These are phyloP conservation scores for Cladophialophora immunda DNA, from an alignment of 2,329 filamentous ascomycete genomes.

Conservation along the genomic window DNA sequence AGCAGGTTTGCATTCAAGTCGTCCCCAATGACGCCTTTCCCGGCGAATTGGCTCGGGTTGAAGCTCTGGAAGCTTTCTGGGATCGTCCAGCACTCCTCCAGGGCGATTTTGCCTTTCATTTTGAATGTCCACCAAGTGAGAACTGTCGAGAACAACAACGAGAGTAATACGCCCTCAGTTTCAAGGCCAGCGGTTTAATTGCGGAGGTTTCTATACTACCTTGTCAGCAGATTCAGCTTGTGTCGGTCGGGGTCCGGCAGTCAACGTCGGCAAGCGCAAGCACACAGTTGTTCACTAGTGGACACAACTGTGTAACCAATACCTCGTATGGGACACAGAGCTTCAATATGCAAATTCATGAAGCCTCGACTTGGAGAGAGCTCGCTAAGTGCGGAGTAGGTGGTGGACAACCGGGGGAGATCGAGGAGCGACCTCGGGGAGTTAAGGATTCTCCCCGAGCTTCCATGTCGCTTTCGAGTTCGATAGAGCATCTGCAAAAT, in stretches of 20 bases:
- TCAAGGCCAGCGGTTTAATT: neutral
- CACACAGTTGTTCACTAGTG: neutral
- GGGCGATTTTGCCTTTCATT: slow-evolving; percentile 29
- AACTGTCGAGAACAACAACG: neutral
- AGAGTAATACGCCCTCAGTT: neutral
- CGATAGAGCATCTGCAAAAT: neutral
- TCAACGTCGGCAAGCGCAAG: neutral
- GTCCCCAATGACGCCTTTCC: slow-evolving; percentile 8
- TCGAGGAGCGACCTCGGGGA: neutral
- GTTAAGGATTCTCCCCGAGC: neutral
- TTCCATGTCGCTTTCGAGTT: neutral
- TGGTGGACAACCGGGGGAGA: neutral
- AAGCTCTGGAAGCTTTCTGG: slow-evolving; percentile 13
- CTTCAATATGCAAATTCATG: neutral
- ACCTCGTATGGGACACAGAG: neutral
- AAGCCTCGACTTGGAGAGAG: neutral
- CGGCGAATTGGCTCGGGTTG: neutral
- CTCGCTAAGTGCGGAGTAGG: neutral
- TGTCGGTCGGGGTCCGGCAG: neutral
- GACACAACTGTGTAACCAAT: neutral
- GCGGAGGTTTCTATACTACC: neutral
- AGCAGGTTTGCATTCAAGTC: slow-evolving; percentile 13
- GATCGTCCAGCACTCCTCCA: slow-evolving; percentile 32
- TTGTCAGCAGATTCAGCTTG: neutral
- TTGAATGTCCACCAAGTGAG: neutral